These are phyloP conservation scores for Linnemannia exigua DNA, from an alignment of 192 early-diverging fungal genomes.

Conservation along the genomic window DNA sequence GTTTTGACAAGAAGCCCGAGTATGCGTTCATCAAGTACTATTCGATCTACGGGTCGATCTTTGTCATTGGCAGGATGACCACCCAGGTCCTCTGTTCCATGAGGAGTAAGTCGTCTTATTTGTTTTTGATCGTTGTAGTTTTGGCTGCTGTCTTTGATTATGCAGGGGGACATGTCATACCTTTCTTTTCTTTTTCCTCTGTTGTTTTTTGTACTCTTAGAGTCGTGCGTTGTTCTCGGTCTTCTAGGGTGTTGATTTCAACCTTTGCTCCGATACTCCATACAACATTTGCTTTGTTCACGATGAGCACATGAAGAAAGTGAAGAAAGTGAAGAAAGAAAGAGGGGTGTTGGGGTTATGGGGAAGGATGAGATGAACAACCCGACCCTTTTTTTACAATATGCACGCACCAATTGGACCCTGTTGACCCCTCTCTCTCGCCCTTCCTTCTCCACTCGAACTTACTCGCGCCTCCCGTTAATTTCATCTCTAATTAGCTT, in stretches of 20 bases:
- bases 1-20: slow-evolving; percentile 54
- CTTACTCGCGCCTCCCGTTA: not conserved
- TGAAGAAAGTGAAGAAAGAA: not conserved
- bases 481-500: slow-evolving; percentile 22
- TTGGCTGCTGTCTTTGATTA: not conserved
- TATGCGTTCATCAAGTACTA: slow-evolving; percentile 55
- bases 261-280: too few species aligned
- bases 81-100: slow-evolving; percentile 49
- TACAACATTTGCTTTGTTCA: not conserved
- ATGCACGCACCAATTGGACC: not conserved
- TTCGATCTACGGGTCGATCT: slow-evolving; percentile 55
- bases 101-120: slow-evolving; percentile 27
- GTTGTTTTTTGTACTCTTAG: not conserved
- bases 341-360: not conserved
- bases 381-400: not conserved
- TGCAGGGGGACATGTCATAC: not conserved
- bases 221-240: not conserved
- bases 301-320: not conserved
- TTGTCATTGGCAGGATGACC: slow-evolving; percentile 50
- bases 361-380: not conserved
- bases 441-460: not conserved
- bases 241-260: not conserved
- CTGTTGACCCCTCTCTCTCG: not conserved
- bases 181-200: not conserved
- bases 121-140: not conserved